Base-by-base conservation (phyloP, 495 filamentous ascomycete species). In the Oidiodendron maius region DNA sequence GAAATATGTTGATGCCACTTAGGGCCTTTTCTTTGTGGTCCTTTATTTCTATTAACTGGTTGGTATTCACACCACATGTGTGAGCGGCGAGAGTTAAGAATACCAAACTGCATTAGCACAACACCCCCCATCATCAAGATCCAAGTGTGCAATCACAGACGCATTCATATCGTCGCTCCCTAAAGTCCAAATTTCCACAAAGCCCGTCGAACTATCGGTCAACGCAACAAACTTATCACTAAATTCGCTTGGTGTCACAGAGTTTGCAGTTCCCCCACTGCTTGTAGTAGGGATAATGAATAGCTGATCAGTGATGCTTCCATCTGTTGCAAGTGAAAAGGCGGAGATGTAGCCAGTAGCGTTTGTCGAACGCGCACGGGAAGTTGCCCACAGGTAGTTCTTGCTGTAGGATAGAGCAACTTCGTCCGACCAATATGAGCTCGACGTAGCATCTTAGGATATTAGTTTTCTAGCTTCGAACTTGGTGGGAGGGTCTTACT, bases 91-190 rank as follows among this genome's bases (percentile, higher is more conserved):
- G n/a, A n/a, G n/a, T n/a, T n/a, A n/a, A n/a, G n/a, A n/a, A n/a
- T n/a, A n/a, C n/a, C n/a, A n/a, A n/a, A 67, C 55, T 1, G 48
- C 64, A 49, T 70, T 68, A 3, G 64, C 61, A 44, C 66, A 69
- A 48, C 66, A 67, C 2, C 62, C 61, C 8, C 58, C 40, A 46
- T 64, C 61, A 0, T 44, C 42, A 25, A 67, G 51, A 25, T 64
- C 60, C n/a, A 67, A 49, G 21, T 44, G 53, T 1, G 61, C 64
- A 11, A 70, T 46, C 10, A 55, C 41, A 21, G 17, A 45, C 0
- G 60, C 63, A 1, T 42, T 49, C 3, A 11, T 24, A 11, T 56
- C 56, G 24, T 57, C 23, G 15, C 13, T 21, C 4, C 39, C 40
- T 34, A 68, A 45, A 40, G 61, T 56, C 65, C 61, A 70, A 21